Evolutionary conservation across 352 stramenopile species (phyloP).

Genomic region (Phytophthora pisi): DNA sequence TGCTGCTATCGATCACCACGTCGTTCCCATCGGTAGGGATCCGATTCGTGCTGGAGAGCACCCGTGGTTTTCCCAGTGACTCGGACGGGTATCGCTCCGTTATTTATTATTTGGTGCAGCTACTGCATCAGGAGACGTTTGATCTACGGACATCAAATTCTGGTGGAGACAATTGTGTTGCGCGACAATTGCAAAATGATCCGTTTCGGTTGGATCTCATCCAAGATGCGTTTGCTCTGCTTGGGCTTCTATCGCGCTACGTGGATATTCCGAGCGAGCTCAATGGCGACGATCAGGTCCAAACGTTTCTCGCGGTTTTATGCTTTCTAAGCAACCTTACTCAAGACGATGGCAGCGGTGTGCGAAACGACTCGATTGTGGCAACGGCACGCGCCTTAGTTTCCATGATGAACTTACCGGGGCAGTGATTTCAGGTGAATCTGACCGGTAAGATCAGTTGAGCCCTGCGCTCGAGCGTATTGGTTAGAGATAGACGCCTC

Average conservation of each 20-base stretch:
- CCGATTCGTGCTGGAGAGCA: conserved; percentile 75
- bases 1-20: conserved; percentile 61
- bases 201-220: conserved; percentile 44
- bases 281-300: conserved; percentile 53
- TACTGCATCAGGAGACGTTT: conserved; percentile 71
- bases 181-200: conserved; percentile 33
- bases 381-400: conserved; percentile 57
- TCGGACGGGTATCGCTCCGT: conserved; percentile 59
- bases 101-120: conserved; percentile 65
- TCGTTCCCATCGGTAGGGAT: conserved; percentile 65
- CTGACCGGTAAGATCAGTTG: background rate
- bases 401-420: conserved; percentile 32
- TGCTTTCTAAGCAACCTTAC: conserved; percentile 47
- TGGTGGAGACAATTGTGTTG: conserved; percentile 24
- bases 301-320: conserved; percentile 64
- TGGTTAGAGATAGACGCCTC: conserved; percentile 5
- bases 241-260: conserved; percentile 66
- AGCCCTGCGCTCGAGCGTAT: background rate
- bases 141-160: conserved; percentile 42
- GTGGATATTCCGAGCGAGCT: conserved; percentile 68
- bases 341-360: conserved; percentile 27
- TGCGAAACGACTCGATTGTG: conserved; percentile 54
- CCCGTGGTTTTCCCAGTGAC: conserved; percentile 52
- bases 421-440: conserved; percentile 8
- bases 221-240: conserved; percentile 61